A percentile compares a stretch with the other conserved stretches of the same genome.
phyloP scores from a whole-genome alignment of 2,329 filamentous ascomycete genomes.

The Pseudogymnoascus sp. region DNA sequence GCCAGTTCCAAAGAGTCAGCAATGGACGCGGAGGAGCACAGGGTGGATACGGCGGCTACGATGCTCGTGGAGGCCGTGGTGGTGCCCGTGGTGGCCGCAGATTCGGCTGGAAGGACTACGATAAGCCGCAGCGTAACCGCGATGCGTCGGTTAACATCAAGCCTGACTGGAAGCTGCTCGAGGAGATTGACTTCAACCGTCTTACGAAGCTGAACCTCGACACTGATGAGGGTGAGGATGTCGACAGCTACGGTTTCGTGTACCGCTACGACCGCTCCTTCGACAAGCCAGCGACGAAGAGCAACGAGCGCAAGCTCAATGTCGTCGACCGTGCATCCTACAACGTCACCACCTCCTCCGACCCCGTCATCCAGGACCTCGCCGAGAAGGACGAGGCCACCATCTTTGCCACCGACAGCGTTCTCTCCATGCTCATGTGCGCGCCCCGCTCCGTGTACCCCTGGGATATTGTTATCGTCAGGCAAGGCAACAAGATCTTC shows the following conservation, averaged over 20 bases:
- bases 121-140: slow-evolving; percentile 93
- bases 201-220: slow-evolving; percentile 94
- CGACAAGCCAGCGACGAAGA: slow-evolving; percentile 89
- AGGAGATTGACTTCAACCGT: slow-evolving; percentile 98
- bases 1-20: slow-evolving; percentile 63
- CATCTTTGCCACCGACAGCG: slow-evolving; percentile 94
- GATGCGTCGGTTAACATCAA: slow-evolving; percentile 96
- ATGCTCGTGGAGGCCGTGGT: slow-evolving; percentile 60
- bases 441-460: slow-evolving; percentile 93
- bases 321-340: slow-evolving; percentile 91
- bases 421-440: slow-evolving; percentile 99
- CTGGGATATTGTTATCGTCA: slow-evolving; percentile 93
- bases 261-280: slow-evolving; percentile 96
- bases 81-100: slow-evolving; percentile 71
- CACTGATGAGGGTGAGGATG: slow-evolving; percentile 86
- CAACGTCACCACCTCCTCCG: slow-evolving; percentile 94
- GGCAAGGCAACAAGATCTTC: slow-evolving; percentile 94
- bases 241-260: slow-evolving; percentile 93
- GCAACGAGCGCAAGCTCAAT: slow-evolving; percentile 76
- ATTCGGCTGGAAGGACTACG: slow-evolving; percentile 98
- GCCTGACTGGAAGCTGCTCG: slow-evolving; percentile 87
- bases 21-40: slow-evolving; percentile 59
- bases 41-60: slow-evolving; percentile 58
- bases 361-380: slow-evolving; percentile 94
- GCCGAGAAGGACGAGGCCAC: slow-evolving; percentile 93